Conservation (phyloP, 768 basidiomycete species). For the Kwoniella mangroviensis region DNA sequence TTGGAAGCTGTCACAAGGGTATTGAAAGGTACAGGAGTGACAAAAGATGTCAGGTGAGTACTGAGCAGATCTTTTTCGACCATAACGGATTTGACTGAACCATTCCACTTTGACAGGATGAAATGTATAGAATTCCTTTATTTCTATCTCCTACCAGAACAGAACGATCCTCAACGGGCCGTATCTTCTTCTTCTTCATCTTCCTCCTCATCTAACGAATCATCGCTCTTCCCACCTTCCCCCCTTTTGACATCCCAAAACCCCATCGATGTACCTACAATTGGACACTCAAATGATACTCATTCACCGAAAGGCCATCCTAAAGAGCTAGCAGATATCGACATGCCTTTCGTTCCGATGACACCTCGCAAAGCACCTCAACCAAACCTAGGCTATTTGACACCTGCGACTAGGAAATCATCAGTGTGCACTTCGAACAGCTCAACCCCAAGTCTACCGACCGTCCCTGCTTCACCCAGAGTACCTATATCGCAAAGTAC, state of each 20-base stretch:
- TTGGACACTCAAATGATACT: not conserved
- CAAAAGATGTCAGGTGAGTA: conserved; percentile 79
- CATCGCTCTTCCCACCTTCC: conserved; percentile 32
- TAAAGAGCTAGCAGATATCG: conserved; percentile 28
- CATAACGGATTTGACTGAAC: too few species aligned
- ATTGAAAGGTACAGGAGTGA: conserved; percentile 80
- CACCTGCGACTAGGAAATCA: conserved; percentile 36
- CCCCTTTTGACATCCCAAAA: conserved; percentile 17
- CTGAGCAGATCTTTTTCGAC: too few species aligned
- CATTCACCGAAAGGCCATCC: not conserved
- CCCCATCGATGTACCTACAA: not conserved
- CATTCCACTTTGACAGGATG: conserved; percentile 66
- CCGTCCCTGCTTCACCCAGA: conserved; percentile 42
- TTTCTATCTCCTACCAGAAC: conserved; percentile 89
- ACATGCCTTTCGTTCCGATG: conserved; percentile 48
- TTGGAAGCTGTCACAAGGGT: conserved; percentile 83
- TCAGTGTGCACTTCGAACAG: conserved; percentile 25
- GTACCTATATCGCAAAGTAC: conserved; percentile 12
- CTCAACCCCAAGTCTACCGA: conserved; percentile 35
- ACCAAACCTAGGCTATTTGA: conserved; percentile 46
- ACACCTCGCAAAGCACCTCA: conserved; percentile 45
- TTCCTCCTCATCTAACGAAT: conserved; percentile 20
- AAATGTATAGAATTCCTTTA: conserved; percentile 94
- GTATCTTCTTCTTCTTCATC: conserved; percentile 38
- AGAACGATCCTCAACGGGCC: conserved; percentile 23